phyloP scores from a whole-genome alignment of 371 early-diverging fungal species.

The Mortierella sp. region DNA sequence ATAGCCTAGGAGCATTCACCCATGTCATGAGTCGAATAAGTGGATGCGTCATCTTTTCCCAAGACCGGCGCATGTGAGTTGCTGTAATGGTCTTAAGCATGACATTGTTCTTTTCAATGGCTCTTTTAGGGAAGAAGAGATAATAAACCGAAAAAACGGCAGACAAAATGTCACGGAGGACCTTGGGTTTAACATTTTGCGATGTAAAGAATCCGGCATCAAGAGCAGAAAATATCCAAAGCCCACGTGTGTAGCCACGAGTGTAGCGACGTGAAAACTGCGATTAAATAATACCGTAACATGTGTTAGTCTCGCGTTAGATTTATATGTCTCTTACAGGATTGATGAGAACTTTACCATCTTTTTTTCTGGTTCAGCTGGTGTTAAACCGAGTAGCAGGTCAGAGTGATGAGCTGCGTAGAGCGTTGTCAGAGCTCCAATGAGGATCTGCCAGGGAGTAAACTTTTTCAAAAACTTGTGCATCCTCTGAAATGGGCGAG shows the following conservation, averaged over 20 bases:
- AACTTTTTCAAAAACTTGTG: constrained; percentile 59
- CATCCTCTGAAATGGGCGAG: constrained; percentile 31
- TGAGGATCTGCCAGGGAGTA: constrained; percentile 85
- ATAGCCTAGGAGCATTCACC: constrained; percentile 66
- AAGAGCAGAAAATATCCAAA: constrained; percentile 91
- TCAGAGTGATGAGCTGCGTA: constrained; percentile 72
- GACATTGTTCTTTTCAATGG: constrained; percentile 87
- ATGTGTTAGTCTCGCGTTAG: too few relatives aligned
- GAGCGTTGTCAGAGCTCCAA: constrained; percentile 74
- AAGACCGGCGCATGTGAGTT: constrained; percentile 88
- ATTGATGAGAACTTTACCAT: constrained; percentile 56
- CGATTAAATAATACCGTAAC: not conserved
- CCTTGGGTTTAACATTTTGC: constrained; percentile 81
- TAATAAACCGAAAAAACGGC: constrained; percentile 86
- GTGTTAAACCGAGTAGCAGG: constrained; percentile 48
- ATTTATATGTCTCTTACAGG: not conserved
- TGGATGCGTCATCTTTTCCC: constrained; percentile 89
- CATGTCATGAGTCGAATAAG: constrained; percentile 68
- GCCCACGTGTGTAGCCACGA: constrained; percentile 91
- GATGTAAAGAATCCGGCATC: constrained; percentile 98
- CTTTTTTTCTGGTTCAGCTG: constrained; percentile 52
- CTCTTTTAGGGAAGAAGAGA: constrained; percentile 87
- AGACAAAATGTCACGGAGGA: constrained; percentile 81
- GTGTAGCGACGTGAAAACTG: constrained; percentile 79
- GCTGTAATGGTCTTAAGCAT: constrained; percentile 85